phyloP scores from a whole-genome alignment of 164 flowering plant species.

The Dillenia turbinata region DNA sequence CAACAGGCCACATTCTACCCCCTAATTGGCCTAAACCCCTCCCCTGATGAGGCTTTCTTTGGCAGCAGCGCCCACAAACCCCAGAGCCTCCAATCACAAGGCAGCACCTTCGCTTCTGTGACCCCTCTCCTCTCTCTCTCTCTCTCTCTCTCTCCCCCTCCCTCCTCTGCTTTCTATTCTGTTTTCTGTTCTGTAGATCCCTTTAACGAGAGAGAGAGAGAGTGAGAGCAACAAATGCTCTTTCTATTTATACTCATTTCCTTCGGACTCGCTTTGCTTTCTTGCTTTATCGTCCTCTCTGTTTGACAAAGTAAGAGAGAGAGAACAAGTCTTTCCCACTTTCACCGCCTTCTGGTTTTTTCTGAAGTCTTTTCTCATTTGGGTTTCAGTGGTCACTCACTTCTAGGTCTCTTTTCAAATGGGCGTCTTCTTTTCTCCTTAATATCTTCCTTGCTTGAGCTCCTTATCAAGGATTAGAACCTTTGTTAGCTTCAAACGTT shows the following conservation, averaged over 20 bases:
- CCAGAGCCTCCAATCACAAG: too few species aligned
- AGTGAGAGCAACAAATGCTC: too few species aligned
- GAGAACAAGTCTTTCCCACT: constrained; percentile 16
- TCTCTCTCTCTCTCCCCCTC: constrained; percentile 4
- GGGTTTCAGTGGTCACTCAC: constrained; percentile 19
- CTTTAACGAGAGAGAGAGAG: too few species aligned
- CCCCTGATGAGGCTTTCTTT: too few species aligned
- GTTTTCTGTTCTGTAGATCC: too few species aligned
- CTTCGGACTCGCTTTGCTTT: too few species aligned
- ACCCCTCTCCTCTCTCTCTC: constrained; percentile 6
- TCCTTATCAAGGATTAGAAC: neutral
- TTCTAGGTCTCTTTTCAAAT: constrained; percentile 6
- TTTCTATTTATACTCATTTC: too few species aligned
- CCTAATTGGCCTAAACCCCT: too few species aligned
- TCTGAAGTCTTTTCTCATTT: constrained; percentile 17
- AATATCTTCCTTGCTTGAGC: neutral
- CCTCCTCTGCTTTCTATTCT: neutral
- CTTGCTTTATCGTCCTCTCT: too few species aligned
- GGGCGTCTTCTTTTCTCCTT: constrained; percentile 2
- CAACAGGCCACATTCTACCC: too few species aligned
- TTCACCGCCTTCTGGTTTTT: constrained; percentile 17
- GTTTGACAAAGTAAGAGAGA: constrained; percentile 4
- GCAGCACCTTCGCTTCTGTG: constrained; percentile 9
- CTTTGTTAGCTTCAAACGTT: neutral
- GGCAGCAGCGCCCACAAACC: too few species aligned